Conservation (phyloP, 2,329 filamentous ascomycete genomes). For the Penicillium sclerotiorum region DNA sequence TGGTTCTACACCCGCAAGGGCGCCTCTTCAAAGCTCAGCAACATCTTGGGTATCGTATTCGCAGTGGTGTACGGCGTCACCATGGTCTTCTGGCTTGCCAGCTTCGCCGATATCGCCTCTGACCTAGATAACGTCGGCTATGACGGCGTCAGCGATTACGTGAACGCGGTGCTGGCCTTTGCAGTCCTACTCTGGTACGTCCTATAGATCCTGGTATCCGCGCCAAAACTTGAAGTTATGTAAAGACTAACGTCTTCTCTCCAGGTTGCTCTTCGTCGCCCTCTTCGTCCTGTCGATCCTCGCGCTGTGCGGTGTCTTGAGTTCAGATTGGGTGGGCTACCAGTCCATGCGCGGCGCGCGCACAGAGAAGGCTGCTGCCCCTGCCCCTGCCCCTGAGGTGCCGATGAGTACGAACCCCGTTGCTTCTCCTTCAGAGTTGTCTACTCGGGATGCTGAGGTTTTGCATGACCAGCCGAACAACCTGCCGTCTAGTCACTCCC, state of each 20-base stretch:
- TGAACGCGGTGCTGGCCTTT: constrained; percentile 32
- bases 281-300: constrained; percentile 32
- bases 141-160: constrained; percentile 15
- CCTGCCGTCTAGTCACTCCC: constrained; percentile 13
- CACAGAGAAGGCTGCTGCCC: not conserved
- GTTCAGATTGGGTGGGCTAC: constrained; percentile 31
- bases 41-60: constrained; percentile 22
- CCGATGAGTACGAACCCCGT: constrained; percentile 19
- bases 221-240: not conserved
- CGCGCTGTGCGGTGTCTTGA: constrained; percentile 30
- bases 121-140: constrained; percentile 13
- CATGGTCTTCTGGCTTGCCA: constrained; percentile 35
- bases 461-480: constrained; percentile 20
- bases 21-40: constrained; percentile 20
- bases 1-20: constrained; percentile 23
- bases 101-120: constrained; percentile 31
- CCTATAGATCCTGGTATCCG: too few species aligned
- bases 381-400: constrained; percentile 11
- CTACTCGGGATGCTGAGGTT: constrained; percentile 19
- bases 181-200: constrained; percentile 32
- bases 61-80: constrained; percentile 31
- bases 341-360: constrained; percentile 18
- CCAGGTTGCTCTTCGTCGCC: constrained; percentile 33
- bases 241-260: not conserved
- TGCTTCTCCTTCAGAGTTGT: constrained; percentile 13